phyloP scores from a whole-genome alignment of 139 green algal species.

The Protoeuglena noctilucae region DNA sequence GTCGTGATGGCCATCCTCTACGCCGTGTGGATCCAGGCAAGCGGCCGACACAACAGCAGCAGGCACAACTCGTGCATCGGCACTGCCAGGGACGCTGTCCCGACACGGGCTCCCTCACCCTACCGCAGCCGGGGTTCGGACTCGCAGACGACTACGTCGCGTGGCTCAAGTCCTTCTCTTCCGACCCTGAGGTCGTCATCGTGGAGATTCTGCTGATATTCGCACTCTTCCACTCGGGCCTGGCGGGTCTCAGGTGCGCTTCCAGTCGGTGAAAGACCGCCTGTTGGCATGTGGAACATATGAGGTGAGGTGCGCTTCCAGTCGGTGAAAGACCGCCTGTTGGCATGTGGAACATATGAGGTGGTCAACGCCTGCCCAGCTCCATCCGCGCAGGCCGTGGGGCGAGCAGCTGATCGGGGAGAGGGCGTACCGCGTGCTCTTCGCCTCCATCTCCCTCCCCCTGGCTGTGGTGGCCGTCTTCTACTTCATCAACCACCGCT shows the following conservation, averaged over 20 bases:
- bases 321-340: background rate
- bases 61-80: background rate
- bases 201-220: conserved; percentile 70
- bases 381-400: background rate
- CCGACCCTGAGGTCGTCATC: conserved; percentile 46
- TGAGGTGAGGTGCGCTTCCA: background rate
- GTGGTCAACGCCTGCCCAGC: background rate
- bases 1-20: conserved; percentile 64
- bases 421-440: conserved; percentile 81
- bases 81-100: background rate
- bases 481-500: conserved; percentile 97
- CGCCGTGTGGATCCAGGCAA: conserved; percentile 24
- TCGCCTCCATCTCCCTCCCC: conserved; percentile 67
- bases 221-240: conserved; percentile 67
- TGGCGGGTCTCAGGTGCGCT: conserved; percentile 57
- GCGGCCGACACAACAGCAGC: conserved; percentile 6
- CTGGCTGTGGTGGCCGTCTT: conserved; percentile 72
- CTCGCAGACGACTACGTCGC: conserved; percentile 49
- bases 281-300: background rate
- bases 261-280: background rate
- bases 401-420: conserved; percentile 70
- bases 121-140: conserved; percentile 29
- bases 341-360: background rate
- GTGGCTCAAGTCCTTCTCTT: conserved; percentile 21
- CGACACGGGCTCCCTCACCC: background rate